Percentiles rank a stretch among this genome's conserved stretches.
Conservation (phyloP, 768 basidiomycete species). For the Baorangia bicolor region DNA sequence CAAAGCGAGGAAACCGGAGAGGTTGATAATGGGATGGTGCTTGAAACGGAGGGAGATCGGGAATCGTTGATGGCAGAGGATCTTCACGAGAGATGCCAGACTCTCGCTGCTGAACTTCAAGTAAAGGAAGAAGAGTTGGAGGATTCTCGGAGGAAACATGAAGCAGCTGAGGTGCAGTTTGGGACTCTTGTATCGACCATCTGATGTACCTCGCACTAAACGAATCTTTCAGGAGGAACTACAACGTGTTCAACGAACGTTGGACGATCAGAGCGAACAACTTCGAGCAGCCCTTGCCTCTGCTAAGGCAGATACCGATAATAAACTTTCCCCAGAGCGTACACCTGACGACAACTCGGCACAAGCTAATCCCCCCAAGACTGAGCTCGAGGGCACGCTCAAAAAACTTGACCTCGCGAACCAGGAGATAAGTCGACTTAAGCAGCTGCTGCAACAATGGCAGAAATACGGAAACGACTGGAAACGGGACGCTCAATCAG, state of each 20-base stretch:
- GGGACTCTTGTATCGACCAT: neutral
- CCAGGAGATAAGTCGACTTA: constrained; percentile 20
- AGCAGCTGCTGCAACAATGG: constrained; percentile 21
- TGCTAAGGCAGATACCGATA: neutral
- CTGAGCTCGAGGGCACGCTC: neutral
- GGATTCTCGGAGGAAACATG: constrained; percentile 12
- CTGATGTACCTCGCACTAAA: constrained; percentile 7
- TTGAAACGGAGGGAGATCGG: constrained; percentile 11
- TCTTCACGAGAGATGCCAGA: constrained; percentile 15
- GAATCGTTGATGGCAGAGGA: neutral
- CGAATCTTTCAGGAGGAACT: constrained; percentile 20
- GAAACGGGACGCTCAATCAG: constrained; percentile 22
- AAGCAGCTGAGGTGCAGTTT: constrained; percentile 23
- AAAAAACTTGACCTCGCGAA: constrained; percentile 17
- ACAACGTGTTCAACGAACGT: constrained; percentile 9
- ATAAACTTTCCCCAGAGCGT: neutral
- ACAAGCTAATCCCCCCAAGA: neutral
- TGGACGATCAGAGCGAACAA: constrained; percentile 20
- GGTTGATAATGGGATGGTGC: neutral
- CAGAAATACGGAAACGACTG: constrained; percentile 26
- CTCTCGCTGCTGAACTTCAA: constrained; percentile 18
- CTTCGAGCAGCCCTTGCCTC: constrained; percentile 16
- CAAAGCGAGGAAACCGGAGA: constrained; percentile 20
- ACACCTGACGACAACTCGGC: constrained; percentile 3
- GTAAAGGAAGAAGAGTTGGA: constrained; percentile 21